These are phyloP conservation scores for Globisporangium mamillatum DNA, from an alignment of 352 stramenopile species.

Conservation along the genomic window DNA sequence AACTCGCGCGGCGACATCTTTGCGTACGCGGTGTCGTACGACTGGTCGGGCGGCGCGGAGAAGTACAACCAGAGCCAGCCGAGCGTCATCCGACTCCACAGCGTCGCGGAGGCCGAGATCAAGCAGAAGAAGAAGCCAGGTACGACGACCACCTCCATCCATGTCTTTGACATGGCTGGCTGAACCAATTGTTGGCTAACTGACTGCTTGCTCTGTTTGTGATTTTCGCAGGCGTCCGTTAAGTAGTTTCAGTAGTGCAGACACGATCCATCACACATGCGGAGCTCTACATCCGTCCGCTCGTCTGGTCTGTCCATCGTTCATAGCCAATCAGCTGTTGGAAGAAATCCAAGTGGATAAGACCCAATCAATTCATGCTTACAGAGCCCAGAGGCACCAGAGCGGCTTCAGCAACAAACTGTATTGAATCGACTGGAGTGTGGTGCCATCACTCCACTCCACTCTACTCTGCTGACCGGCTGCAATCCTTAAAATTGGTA, in stretches of 20 bases:
- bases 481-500: not conserved
- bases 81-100: constrained; percentile 94
- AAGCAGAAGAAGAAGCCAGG: constrained; percentile 93
- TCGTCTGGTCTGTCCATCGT: not conserved
- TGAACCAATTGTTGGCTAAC: not conserved
- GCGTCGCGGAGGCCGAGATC: constrained; percentile 92
- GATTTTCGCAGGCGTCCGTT: constrained; percentile 9
- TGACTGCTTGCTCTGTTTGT: not conserved
- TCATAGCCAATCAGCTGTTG: not conserved
- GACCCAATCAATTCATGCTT: constrained; percentile 1
- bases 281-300: not conserved
- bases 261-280: not conserved
- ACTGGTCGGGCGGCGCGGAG: constrained; percentile 94
- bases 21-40: constrained; percentile 96
- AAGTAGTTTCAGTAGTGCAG: constrained; percentile 16
- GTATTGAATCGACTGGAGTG: not conserved
- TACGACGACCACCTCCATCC: constrained; percentile 17
- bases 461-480: not conserved
- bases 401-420: not conserved
- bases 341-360: not conserved
- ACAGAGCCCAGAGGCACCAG: not conserved
- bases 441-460: not conserved
- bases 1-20: constrained; percentile 93
- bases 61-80: constrained; percentile 84
- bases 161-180: not conserved